Conservation (phyloP, 2,329 filamentous ascomycete species). For the Juglanconis oblonga region DNA sequence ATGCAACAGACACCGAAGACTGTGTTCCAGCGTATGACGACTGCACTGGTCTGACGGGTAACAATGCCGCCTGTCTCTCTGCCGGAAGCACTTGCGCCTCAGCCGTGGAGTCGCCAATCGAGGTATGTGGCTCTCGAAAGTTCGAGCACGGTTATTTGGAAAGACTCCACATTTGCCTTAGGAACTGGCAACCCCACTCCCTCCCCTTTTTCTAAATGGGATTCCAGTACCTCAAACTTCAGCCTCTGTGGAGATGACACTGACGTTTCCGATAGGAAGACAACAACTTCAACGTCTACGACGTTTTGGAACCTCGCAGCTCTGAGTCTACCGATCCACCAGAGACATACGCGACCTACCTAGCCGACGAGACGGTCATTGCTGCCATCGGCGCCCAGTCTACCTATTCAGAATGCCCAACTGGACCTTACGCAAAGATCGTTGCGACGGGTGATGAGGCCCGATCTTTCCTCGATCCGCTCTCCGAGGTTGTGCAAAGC, state of each 20-base stretch:
- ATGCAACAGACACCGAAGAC: slow-evolving; percentile 18
- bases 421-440: slow-evolving; percentile 35
- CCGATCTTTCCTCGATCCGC: slow-evolving; percentile 40
- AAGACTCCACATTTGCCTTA: not conserved
- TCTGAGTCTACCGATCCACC: slow-evolving; percentile 36
- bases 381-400: slow-evolving; percentile 43
- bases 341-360: slow-evolving; percentile 38
- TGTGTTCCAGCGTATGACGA: slow-evolving; percentile 22
- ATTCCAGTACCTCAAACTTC: not conserved
- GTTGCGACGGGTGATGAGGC: slow-evolving; percentile 37
- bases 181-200: too few species aligned
- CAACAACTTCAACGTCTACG: slow-evolving; percentile 43
- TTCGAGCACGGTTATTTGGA: too few species aligned
- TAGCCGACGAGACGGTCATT: slow-evolving; percentile 33
- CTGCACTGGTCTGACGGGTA: slow-evolving; percentile 22
- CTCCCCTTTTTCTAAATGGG: not conserved
- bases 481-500: slow-evolving; percentile 43
- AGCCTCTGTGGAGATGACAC: too few species aligned
- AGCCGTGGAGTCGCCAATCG: slow-evolving; percentile 24
- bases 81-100: slow-evolving; percentile 27
- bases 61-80: slow-evolving; percentile 29
- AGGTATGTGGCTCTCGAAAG: not conserved
- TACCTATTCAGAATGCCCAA: slow-evolving; percentile 39
- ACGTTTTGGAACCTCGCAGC: slow-evolving; percentile 32
- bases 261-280: not conserved